These are phyloP conservation scores for Claviceps monticola DNA, from an alignment of 2,329 filamentous ascomycete genomes.

Conservation along the genomic window DNA sequence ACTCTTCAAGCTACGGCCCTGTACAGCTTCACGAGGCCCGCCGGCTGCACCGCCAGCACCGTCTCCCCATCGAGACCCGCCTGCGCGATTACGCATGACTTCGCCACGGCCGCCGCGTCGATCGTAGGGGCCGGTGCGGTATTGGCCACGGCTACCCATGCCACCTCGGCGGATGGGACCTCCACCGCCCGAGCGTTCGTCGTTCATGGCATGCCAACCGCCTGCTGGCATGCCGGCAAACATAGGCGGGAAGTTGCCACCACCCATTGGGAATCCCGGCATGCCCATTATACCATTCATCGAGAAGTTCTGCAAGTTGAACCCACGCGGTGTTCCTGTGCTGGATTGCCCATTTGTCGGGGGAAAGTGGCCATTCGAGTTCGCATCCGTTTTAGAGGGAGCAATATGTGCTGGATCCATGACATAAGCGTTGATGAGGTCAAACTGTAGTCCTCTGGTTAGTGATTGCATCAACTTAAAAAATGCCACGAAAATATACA, in stretches of 20 bases:
- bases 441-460: slow-evolving; percentile 41
- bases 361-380: slow-evolving; percentile 91
- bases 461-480: slow-evolving; percentile 4
- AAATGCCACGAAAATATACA: neutral
- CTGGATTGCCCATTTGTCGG: slow-evolving; percentile 61
- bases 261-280: slow-evolving; percentile 41
- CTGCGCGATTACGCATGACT: slow-evolving; percentile 36
- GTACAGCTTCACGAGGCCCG: slow-evolving; percentile 80
- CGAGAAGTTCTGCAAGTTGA: slow-evolving; percentile 65
- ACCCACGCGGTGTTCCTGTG: slow-evolving; percentile 78
- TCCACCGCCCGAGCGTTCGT: slow-evolving; percentile 41
- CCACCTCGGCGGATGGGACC: slow-evolving; percentile 59
- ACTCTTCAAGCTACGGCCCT: slow-evolving; percentile 85
- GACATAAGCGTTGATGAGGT: slow-evolving; percentile 87
- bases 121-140: slow-evolving; percentile 61
- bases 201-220: slow-evolving; percentile 36
- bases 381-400: slow-evolving; percentile 82
- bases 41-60: slow-evolving; percentile 64
- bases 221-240: slow-evolving; percentile 37
- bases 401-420: slow-evolving; percentile 90
- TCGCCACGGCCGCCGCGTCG: slow-evolving; percentile 45
- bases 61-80: slow-evolving; percentile 54
- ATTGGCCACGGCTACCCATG: slow-evolving; percentile 35
- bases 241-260: slow-evolving; percentile 36
- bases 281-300: slow-evolving; percentile 46